These are phyloP conservation scores for grape (Vitis vinifera) DNA, from an alignment of 164 flowering plant genomes.

Conservation along the genomic window DNA sequence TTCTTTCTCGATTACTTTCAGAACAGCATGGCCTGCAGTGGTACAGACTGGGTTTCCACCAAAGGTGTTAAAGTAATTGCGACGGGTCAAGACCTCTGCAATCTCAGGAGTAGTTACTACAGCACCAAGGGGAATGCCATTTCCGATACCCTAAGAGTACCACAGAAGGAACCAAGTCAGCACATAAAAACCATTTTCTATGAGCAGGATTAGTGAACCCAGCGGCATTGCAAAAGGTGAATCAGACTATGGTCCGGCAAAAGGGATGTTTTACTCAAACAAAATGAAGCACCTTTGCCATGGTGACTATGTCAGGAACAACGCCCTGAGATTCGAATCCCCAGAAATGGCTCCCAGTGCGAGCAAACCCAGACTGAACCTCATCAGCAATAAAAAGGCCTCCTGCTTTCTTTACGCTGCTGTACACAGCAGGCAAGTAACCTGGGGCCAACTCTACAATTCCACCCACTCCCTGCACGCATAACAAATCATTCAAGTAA, in stretches of 20 bases:
- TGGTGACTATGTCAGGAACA: slow-evolving; percentile 94
- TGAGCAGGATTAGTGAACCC: too few relatives aligned
- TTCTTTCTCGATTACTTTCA: slow-evolving; percentile 81
- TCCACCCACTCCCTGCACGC: slow-evolving; percentile 87
- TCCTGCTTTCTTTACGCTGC: slow-evolving; percentile 70
- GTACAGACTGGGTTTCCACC: slow-evolving; percentile 97
- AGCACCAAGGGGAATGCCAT: slow-evolving; percentile 95
- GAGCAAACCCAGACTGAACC: slow-evolving; percentile 89
- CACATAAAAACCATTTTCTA: too few relatives aligned
- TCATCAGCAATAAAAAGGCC: slow-evolving; percentile 94
- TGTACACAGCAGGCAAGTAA: slow-evolving; percentile 75
- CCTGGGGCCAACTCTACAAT: slow-evolving; percentile 87
- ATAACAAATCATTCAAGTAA: neutral
- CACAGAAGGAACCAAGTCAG: slow-evolving; percentile 8
- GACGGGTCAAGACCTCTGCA: slow-evolving; percentile 73
- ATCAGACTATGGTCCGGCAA: too few relatives aligned
- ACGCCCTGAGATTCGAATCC: slow-evolving; percentile 91
- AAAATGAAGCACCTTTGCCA: slow-evolving; percentile 73
- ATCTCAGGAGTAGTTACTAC: slow-evolving; percentile 96
- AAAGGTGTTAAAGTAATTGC: slow-evolving; percentile 87
- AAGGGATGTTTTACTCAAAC: neutral
- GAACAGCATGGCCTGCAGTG: slow-evolving; percentile 88
- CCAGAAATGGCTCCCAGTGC: slow-evolving; percentile 93
- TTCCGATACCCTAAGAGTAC: slow-evolving; percentile 74
- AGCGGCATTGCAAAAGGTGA: too few relatives aligned